phyloP scores from a whole-genome alignment of 139 green algal genomes.

The Chara braunii region DNA sequence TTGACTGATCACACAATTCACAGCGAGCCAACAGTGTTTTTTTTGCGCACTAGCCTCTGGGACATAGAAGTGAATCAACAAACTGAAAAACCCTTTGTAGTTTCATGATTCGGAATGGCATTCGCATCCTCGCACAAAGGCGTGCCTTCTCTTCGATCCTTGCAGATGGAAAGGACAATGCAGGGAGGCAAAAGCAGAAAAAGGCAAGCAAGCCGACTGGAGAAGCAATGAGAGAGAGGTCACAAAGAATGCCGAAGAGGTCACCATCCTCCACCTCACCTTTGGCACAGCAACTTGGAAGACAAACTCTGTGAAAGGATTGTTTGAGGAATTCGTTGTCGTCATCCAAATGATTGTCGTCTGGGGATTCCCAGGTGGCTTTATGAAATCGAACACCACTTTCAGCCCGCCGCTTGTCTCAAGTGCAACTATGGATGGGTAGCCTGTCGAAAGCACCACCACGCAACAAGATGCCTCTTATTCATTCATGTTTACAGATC shows the following conservation, averaged over 20 bases:
- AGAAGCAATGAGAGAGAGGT: not conserved
- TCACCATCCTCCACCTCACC: conserved; percentile 40
- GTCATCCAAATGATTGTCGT: conserved; percentile 59
- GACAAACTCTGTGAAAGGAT: conserved; percentile 62
- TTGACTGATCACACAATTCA: too few relatives aligned
- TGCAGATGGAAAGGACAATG: not conserved
- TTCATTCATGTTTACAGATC: too few relatives aligned
- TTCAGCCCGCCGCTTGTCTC: conserved; percentile 56
- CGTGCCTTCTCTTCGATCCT: not conserved
- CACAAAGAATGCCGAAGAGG: conserved; percentile 1
- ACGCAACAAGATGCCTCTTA: too few relatives aligned
- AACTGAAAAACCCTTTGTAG: too few relatives aligned
- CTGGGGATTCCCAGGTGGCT: conserved; percentile 39
- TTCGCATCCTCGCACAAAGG: not conserved
- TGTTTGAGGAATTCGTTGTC: conserved; percentile 53
- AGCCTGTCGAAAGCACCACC: conserved; percentile 7
- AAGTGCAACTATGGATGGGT: conserved; percentile 51
- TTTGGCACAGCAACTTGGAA: conserved; percentile 93
- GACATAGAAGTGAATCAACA: too few relatives aligned
- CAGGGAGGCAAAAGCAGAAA: not conserved
- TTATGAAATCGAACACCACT: conserved; percentile 58
- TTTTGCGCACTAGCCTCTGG: too few relatives aligned
- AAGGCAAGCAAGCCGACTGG: too few relatives aligned
- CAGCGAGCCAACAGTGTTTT: too few relatives aligned
- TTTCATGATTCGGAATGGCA: not conserved